Percentiles rank a stretch among this genome's conserved stretches.
phyloP scores from a whole-genome alignment of 805 yeast species.

The Saccharomyces kudriavzevii region DNA sequence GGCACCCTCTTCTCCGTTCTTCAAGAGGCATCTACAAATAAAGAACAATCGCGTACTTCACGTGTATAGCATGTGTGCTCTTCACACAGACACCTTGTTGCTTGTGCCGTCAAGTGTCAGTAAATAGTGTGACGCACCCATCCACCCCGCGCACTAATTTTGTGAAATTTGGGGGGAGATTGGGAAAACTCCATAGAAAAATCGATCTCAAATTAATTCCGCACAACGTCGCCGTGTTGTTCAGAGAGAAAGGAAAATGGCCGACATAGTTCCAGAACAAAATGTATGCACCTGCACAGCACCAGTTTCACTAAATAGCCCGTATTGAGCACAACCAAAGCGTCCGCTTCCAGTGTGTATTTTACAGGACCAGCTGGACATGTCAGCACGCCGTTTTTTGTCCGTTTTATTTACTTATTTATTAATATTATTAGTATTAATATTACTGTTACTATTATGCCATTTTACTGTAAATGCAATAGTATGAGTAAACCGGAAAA shows the following conservation, averaged over 20 bases:
- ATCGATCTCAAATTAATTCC: not conserved
- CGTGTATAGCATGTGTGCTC: not conserved
- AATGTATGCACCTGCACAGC: not conserved
- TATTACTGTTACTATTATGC: not conserved
- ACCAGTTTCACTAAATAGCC: not conserved
- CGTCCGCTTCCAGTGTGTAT: too few species aligned
- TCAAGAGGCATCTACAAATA: not conserved
- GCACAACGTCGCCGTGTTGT: not conserved
- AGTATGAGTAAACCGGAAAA: not conserved
- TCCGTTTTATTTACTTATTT: not conserved
- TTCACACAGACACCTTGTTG: not conserved
- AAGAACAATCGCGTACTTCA: not conserved
- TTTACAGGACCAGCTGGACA: not conserved
- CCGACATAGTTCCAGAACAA: not conserved
- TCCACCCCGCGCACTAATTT: not conserved
- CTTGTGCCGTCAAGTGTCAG: not conserved
- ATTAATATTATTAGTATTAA: not conserved
- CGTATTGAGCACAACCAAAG: not conserved
- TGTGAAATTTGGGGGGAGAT: not conserved
- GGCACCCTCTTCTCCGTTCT: too few species aligned
- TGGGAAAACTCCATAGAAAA: not conserved
- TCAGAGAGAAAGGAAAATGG: not conserved
- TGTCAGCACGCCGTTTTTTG: not conserved
- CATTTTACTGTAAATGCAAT: too few species aligned
- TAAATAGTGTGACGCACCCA: not conserved